Conservation (phyloP, 139 green algal genomes). For the Chlamydomonas schloesseri region DNA sequence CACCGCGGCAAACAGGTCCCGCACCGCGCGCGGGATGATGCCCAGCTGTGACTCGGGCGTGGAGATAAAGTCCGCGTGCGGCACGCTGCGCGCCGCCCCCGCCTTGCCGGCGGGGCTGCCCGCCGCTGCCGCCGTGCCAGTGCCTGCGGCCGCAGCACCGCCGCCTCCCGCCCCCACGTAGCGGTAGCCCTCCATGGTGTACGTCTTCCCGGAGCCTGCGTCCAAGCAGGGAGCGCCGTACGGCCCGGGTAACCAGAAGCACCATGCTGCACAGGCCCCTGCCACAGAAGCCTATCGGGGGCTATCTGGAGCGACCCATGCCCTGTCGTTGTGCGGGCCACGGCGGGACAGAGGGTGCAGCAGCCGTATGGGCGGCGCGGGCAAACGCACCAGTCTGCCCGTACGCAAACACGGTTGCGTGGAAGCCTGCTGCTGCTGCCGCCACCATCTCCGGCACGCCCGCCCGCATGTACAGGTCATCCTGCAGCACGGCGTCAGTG, state of each 20-base stretch:
- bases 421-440: conserved; percentile 45
- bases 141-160: background rate
- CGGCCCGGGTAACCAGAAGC: too few relatives aligned
- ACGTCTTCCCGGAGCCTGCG: conserved; percentile 69
- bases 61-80: conserved; percentile 44
- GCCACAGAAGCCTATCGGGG: too few relatives aligned
- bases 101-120: background rate
- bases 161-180: conserved; percentile 32
- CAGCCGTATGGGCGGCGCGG: too few relatives aligned
- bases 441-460: conserved; percentile 44
- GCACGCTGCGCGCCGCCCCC: background rate
- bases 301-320: too few relatives aligned
- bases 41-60: conserved; percentile 58
- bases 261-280: too few relatives aligned
- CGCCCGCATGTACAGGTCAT: conserved; percentile 44
- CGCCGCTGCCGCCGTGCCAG: background rate
- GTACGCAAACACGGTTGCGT: conserved; percentile 67
- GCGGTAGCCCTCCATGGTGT: conserved; percentile 71
- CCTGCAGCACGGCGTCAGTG: too few relatives aligned
- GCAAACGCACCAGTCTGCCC: conserved; percentile 63
- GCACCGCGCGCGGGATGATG: conserved; percentile 57
- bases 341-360: too few relatives aligned
- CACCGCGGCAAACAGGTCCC: conserved; percentile 45
- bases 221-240: too few relatives aligned
- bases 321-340: too few relatives aligned